Evolutionary conservation across 139 green algal genomes (phyloP), one percentile per base, ranked within the genome.

Genomic region (Eudorina sp.): DNA sequence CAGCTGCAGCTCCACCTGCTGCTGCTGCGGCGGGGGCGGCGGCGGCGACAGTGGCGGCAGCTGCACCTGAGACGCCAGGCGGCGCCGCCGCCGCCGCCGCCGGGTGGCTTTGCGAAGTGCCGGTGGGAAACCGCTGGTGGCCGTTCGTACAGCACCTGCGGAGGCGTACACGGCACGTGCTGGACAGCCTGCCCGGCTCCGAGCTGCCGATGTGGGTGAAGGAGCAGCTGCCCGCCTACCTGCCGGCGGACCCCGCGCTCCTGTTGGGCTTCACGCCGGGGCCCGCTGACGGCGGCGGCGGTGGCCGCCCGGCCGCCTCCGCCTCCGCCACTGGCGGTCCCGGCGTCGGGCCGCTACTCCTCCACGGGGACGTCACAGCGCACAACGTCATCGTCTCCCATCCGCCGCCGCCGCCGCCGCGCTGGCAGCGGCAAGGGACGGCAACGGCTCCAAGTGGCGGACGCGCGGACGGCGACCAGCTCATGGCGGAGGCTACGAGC

Each of bases 121-220:
- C 82, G 8, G 0, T 69, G 1, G 31, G 4, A 43, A 88, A 34
- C 45, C 46, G 8, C 36, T 88, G 83, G 83, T 88, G 83, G 83
- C 83, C 83, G 13, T 88, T 88, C 68, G 68, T 81, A 38, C 23
- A 45, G 48, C 31, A 60, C 68, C 68, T 88, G 25, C 68, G 83
- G 19, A 11, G 21, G 51, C 83, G 68, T 14, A 48, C 25, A 25
- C 41, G 41, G 14, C 1, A 11, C 13, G 14, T 81, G 34, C 48
- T 81, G 34, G 18, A 29, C 19, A 25, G 58, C 29, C 34, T 82
- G 31, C 48, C 18, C 9, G 46, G 46, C 13, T n/a, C 19, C 3
- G 25, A 41, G 29, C 51, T 73, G 48, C 83, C 83, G 0, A 27
- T 0, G n/a, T 81, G 68, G 68, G 36, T 81, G 9, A 29, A 48